phyloP scores from a whole-genome alignment of 2,329 filamentous ascomycete species.

The Colletotrichum somersetense region DNA sequence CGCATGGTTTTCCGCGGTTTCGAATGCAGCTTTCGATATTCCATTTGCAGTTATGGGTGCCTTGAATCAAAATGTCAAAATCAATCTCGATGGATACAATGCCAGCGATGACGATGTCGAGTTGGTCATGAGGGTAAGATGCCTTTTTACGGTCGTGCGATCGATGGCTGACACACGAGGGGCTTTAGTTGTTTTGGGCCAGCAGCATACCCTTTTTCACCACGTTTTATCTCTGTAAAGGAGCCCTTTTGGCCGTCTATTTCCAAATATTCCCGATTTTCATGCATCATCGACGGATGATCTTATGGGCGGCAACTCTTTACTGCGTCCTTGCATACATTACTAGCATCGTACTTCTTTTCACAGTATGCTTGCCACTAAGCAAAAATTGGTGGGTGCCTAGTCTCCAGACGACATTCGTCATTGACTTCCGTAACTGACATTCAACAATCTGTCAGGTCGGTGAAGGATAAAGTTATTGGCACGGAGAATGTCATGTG shows the following conservation, averaged over 20 bases:
- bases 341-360: constrained; percentile 32
- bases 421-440: not conserved
- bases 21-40: constrained; percentile 36
- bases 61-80: constrained; percentile 33
- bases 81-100: constrained; percentile 28
- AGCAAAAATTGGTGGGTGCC: constrained; percentile 29
- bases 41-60: constrained; percentile 35
- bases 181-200: constrained; percentile 31
- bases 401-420: not conserved
- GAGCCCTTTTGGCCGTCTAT: constrained; percentile 36
- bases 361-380: constrained; percentile 30
- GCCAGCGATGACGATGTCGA: constrained; percentile 20
- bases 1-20: constrained; percentile 30
- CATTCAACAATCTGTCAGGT: not conserved
- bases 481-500: constrained; percentile 32
- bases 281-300: constrained; percentile 34
- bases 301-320: constrained; percentile 23
- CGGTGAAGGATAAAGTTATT: constrained; percentile 7
- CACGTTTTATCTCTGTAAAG: constrained; percentile 36
- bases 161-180: not conserved
- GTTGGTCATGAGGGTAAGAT: constrained; percentile 23
- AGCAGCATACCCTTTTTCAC: constrained; percentile 39
- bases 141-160: no score
- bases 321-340: constrained; percentile 32
- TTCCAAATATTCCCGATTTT: constrained; percentile 35